A percentile compares a stretch with the other conserved stretches of the same genome.
Evolutionary conservation across 1,284 basidiomycete species (phyloP).

Genomic region (Baeospora myosura): DNA sequence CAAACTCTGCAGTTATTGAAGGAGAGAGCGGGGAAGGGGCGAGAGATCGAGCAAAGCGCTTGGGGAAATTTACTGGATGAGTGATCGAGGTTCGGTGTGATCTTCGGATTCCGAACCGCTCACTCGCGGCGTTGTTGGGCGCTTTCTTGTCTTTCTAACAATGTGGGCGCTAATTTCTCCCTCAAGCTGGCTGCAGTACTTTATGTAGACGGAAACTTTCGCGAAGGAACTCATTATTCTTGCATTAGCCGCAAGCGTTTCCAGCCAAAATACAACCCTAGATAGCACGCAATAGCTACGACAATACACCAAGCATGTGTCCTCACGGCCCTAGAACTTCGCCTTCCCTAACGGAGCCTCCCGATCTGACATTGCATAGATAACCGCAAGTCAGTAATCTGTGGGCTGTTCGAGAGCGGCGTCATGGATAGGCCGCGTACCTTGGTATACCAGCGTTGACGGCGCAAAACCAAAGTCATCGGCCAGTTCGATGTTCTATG

Average conservation of each 20-base stretch:
- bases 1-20: too few species aligned
- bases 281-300: background rate
- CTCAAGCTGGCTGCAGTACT: too few species aligned
- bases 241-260: background rate
- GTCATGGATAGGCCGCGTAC: slow-evolving; percentile 23
- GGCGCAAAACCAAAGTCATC: slow-evolving; percentile 78
- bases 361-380: slow-evolving; percentile 23
- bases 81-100: too few species aligned
- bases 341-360: slow-evolving; percentile 36
- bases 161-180: background rate
- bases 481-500: slow-evolving; percentile 54
- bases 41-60: too few species aligned
- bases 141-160: background rate
- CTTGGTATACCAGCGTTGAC: slow-evolving; percentile 69
- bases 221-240: too few species aligned
- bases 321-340: slow-evolving; percentile 21
- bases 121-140: too few species aligned
- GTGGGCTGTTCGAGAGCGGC: slow-evolving; percentile 11
- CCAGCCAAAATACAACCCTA: background rate
- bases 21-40: too few species aligned
- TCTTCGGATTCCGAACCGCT: too few species aligned
- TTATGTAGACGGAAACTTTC: too few species aligned
- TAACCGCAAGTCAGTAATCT: background rate
- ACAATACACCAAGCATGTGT: slow-evolving; percentile 1
- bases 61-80: too few species aligned